phyloP scores from a whole-genome alignment of 164 flowering plant genomes.

The Macadamia integrifolia region DNA sequence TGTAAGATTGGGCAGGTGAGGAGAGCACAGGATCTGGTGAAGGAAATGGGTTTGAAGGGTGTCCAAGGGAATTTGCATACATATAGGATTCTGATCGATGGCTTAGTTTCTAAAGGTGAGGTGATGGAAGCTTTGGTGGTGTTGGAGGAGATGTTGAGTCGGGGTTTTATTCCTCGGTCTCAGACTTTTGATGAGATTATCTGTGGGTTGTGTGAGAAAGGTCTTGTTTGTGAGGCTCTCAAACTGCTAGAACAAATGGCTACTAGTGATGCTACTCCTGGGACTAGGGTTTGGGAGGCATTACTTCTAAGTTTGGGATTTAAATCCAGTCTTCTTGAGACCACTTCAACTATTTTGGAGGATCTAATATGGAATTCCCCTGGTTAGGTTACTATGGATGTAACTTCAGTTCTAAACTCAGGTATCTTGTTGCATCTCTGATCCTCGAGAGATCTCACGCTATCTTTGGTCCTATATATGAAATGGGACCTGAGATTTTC shows the following conservation, averaged over 20 bases:
- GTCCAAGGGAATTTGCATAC: slow-evolving; percentile 33
- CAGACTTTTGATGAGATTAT: slow-evolving; percentile 39
- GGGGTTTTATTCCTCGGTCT: slow-evolving; percentile 21
- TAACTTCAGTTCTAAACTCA: neutral
- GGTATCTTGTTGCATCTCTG: neutral
- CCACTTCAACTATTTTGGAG: slow-evolving; percentile 15
- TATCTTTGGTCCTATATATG: too few relatives aligned
- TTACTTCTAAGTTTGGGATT: slow-evolving; percentile 28
- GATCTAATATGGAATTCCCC: slow-evolving; percentile 1
- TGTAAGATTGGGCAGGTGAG: slow-evolving; percentile 38
- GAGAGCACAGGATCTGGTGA: slow-evolving; percentile 31
- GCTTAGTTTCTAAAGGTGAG: slow-evolving; percentile 38
- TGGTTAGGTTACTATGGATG: neutral
- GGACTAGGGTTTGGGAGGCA: slow-evolving; percentile 44
- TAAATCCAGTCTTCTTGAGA: slow-evolving; percentile 11
- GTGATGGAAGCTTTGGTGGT: slow-evolving; percentile 39
- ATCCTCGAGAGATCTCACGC: too few relatives aligned
- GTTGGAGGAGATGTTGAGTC: slow-evolving; percentile 40
- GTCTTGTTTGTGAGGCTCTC: slow-evolving; percentile 28
- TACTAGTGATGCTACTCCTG: slow-evolving; percentile 30
- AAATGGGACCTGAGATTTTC: too few relatives aligned
- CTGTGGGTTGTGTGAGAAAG: slow-evolving; percentile 31
- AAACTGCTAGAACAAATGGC: slow-evolving; percentile 32
- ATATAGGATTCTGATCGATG: slow-evolving; percentile 43
- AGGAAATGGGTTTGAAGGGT: slow-evolving; percentile 45